Conservation (phyloP, 306 rosid genomes). For the Medicago lupulina region DNA sequence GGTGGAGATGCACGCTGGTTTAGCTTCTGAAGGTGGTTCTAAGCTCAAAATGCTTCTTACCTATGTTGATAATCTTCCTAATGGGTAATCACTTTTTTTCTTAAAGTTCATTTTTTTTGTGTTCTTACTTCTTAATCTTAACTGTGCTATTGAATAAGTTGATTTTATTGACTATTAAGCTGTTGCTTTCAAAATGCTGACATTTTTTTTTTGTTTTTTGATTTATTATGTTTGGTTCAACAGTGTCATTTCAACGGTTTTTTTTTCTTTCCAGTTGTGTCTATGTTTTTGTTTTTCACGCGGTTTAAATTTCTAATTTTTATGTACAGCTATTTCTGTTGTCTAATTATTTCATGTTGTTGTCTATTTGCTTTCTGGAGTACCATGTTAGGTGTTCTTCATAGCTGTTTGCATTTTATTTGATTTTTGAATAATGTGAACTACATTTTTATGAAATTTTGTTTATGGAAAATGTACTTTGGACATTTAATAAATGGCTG, state of each 20-base stretch:
- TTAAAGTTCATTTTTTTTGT: background rate
- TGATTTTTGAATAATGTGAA: slow-evolving; percentile 4
- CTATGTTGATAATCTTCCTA: slow-evolving; percentile 81
- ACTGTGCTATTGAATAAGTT: slow-evolving; percentile 45
- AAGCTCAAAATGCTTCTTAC: slow-evolving; percentile 98
- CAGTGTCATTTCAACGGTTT: slow-evolving; percentile 12
- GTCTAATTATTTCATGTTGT: background rate
- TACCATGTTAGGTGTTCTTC: background rate
- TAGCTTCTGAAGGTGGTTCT: slow-evolving; percentile 96
- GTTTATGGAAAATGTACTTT: background rate
- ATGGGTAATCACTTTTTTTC: slow-evolving; percentile 61
- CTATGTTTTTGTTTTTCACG: background rate
- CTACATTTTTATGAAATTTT: slow-evolving; percentile 25
- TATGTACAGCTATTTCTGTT: background rate
- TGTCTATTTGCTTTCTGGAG: slow-evolving; percentile 3
- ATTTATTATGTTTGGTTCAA: slow-evolving; percentile 4
- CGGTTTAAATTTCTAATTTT: slow-evolving; percentile 12
- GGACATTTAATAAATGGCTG: slow-evolving; percentile 10
- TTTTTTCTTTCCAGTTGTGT: background rate
- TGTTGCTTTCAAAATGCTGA: background rate
- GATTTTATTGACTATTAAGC: background rate
- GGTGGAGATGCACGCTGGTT: slow-evolving; percentile 98
- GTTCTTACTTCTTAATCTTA: background rate
- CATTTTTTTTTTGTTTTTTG: background rate
- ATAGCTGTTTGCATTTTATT: background rate